Evolutionary conservation across 108 stramenopile species (phyloP).

Genomic region (Skeletonema grethae): DNA sequence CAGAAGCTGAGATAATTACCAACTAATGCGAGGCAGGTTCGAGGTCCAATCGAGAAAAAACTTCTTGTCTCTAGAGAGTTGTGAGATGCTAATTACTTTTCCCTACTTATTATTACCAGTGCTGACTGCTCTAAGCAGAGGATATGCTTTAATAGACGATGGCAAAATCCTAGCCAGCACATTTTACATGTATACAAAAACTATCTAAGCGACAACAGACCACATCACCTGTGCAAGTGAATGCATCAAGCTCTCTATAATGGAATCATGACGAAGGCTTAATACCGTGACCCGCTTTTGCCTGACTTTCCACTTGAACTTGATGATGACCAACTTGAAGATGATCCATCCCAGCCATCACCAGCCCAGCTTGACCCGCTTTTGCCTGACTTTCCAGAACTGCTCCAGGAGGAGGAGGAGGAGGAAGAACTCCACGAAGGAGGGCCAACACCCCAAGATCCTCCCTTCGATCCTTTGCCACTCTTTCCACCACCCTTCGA

Average conservation of each 20-base stretch:
- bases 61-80: background rate
- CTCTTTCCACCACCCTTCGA: background rate
- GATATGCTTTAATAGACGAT: background rate
- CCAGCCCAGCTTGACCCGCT: background rate
- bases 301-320: background rate
- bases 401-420: too few species aligned
- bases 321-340: background rate
- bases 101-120: background rate
- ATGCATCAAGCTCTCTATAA: background rate
- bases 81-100: background rate
- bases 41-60: too few species aligned
- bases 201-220: background rate
- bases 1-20: too few species aligned
- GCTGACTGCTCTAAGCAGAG: background rate
- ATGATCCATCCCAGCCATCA: background rate
- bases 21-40: too few species aligned
- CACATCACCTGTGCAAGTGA: background rate
- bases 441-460: background rate
- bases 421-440: background rate
- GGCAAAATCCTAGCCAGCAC: background rate
- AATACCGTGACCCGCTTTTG: background rate
- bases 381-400: background rate
- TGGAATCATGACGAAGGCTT: background rate
- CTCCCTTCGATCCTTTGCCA: background rate
- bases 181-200: constrained; percentile 1